These are phyloP conservation scores for Boletus pseudopeckii DNA, from an alignment of 768 basidiomycete genomes.

Conservation along the genomic window DNA sequence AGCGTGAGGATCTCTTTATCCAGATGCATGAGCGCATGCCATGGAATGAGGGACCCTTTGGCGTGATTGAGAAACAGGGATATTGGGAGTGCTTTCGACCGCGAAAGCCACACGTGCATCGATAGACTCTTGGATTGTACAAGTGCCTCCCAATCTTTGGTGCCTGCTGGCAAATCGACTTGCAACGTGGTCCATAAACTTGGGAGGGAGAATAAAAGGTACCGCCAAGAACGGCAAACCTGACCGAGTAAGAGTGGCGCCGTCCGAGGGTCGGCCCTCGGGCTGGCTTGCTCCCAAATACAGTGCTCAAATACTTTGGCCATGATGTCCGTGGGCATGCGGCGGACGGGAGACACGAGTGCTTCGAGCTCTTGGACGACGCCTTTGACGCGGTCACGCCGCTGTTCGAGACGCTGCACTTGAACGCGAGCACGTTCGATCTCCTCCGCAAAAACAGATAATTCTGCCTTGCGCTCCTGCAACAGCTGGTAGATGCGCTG, in stretches of 20 bases:
- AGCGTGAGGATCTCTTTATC: slow-evolving; percentile 30
- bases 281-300: slow-evolving; percentile 7
- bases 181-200: slow-evolving; percentile 23
- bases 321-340: slow-evolving; percentile 32
- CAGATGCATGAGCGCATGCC: slow-evolving; percentile 28
- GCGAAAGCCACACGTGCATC: slow-evolving; percentile 31
- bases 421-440: slow-evolving; percentile 22
- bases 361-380: slow-evolving; percentile 27
- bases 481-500: slow-evolving; percentile 15
- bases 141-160: slow-evolving; percentile 24
- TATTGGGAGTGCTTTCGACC: slow-evolving; percentile 28
- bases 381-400: slow-evolving; percentile 2
- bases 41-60: slow-evolving; percentile 21
- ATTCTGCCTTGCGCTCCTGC: slow-evolving; percentile 10
- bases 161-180: slow-evolving; percentile 21
- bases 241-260: slow-evolving; percentile 28
- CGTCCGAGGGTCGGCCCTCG: slow-evolving; percentile 7
- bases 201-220: slow-evolving; percentile 28
- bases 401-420: slow-evolving; percentile 18
- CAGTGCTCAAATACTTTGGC: slow-evolving; percentile 26
- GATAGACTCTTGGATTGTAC: slow-evolving; percentile 25
- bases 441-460: slow-evolving; percentile 17
- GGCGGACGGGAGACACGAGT: slow-evolving; percentile 28
- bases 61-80: slow-evolving; percentile 23
- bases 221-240: slow-evolving; percentile 32